Conservation (phyloP, 2,329 filamentous ascomycete species). For the Xylaria sp. region DNA sequence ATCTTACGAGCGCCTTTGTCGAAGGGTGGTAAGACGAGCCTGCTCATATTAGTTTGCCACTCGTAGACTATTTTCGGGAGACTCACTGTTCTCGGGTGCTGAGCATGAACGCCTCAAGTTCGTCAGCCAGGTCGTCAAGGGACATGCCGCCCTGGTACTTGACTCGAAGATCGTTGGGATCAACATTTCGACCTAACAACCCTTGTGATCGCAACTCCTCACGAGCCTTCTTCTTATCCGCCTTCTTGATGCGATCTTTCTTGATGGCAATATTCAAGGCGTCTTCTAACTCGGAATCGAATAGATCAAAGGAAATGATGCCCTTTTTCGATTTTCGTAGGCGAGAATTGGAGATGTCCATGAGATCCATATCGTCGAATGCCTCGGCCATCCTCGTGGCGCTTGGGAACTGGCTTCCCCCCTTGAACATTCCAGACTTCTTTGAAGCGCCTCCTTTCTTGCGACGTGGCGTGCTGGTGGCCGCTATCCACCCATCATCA, state of each 20-base stretch:
- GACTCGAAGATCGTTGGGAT: conserved; percentile 63
- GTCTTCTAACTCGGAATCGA: conserved; percentile 70
- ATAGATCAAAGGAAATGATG: conserved; percentile 61
- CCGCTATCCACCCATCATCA: conserved; percentile 41
- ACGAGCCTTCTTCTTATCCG: conserved; percentile 70
- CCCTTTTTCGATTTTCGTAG: conserved; percentile 68
- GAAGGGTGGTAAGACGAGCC: conserved; percentile 82
- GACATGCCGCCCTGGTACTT: conserved; percentile 78
- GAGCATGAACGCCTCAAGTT: conserved; percentile 74
- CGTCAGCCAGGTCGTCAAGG: conserved; percentile 71
- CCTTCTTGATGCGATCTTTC: conserved; percentile 74
- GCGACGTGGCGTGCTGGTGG: conserved; percentile 33
- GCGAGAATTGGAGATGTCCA: conserved; percentile 79
- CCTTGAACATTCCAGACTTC: conserved; percentile 35
- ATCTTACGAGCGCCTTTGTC: conserved; percentile 76
- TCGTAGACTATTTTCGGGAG: background rate
- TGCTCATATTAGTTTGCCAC: conserved; percentile 42
- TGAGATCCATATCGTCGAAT: conserved; percentile 78
- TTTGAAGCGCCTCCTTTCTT: conserved; percentile 39
- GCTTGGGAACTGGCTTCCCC: conserved; percentile 45
- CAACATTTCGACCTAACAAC: conserved; percentile 64
- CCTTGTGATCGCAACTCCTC: conserved; percentile 71
- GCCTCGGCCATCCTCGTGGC: conserved; percentile 52
- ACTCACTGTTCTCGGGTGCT: conserved; percentile 67
- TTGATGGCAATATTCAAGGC: conserved; percentile 65